Evolutionary conservation across 306 rosid species (phyloP).

Genomic region (Cucumis hystrix): DNA sequence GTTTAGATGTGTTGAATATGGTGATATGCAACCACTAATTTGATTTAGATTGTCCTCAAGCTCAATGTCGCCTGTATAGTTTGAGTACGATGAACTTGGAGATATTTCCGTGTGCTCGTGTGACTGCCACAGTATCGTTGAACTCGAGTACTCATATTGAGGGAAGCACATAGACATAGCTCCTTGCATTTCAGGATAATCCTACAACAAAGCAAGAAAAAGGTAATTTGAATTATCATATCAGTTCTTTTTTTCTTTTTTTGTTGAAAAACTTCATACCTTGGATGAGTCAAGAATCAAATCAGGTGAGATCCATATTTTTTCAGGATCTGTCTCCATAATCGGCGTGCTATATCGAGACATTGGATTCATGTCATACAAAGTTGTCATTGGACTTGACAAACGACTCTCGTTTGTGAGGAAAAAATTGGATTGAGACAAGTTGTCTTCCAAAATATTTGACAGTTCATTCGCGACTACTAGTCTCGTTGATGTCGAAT

Average conservation of each 20-base stretch:
- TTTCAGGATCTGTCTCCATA: slow-evolving; percentile 29
- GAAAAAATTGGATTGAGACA: slow-evolving; percentile 26
- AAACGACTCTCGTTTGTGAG: slow-evolving; percentile 31
- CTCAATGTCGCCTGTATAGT: slow-evolving; percentile 37
- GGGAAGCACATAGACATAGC: slow-evolving; percentile 33
- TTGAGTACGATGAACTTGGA: slow-evolving; percentile 61
- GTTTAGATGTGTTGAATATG: slow-evolving; percentile 34
- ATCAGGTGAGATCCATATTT: slow-evolving; percentile 63
- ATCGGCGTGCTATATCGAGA: slow-evolving; percentile 31
- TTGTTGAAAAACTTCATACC: slow-evolving; percentile 24
- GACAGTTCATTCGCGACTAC: slow-evolving; percentile 19
- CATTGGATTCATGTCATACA: slow-evolving; percentile 20
- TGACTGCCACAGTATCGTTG: slow-evolving; percentile 39
- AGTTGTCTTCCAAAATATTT: slow-evolving; percentile 27
- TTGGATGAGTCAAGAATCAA: slow-evolving; percentile 78
- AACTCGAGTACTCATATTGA: slow-evolving; percentile 23
- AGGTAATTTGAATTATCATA: not conserved
- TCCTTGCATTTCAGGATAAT: slow-evolving; percentile 41
- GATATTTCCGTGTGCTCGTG: slow-evolving; percentile 39
- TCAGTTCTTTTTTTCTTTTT: not conserved
- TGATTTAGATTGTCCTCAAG: slow-evolving; percentile 25
- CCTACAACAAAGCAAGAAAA: slow-evolving; percentile 29
- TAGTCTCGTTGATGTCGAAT: slow-evolving; percentile 16
- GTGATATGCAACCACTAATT: slow-evolving; percentile 29
- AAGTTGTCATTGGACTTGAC: slow-evolving; percentile 38